Conservation (phyloP, 2,329 filamentous ascomycete genomes). For the Verticillium alfalfae region DNA sequence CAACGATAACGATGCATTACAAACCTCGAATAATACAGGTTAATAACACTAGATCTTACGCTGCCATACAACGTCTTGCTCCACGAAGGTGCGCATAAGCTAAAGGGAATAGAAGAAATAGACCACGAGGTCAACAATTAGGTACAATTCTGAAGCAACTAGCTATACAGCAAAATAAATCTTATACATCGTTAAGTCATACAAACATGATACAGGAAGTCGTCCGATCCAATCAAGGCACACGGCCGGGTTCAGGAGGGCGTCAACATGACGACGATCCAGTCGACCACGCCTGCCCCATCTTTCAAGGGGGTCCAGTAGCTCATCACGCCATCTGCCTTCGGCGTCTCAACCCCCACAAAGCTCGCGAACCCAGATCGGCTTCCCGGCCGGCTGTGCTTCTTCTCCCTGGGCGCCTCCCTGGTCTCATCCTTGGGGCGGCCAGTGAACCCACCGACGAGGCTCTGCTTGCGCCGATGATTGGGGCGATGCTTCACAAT, state of each 20-base stretch:
- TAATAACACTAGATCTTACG: too few species aligned
- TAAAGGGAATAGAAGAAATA: neutral
- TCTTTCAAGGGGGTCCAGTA: conserved; percentile 13
- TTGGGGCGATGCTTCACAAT: conserved; percentile 7
- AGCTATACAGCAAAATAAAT: neutral
- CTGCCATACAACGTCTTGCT: too few species aligned
- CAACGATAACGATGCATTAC: too few species aligned
- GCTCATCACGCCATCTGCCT: conserved; percentile 7
- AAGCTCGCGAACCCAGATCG: conserved; percentile 8
- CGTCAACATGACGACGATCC: conserved; percentile 10
- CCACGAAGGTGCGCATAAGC: too few species aligned
- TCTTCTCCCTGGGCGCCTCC: conserved; percentile 2
- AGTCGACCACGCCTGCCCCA: conserved; percentile 7
- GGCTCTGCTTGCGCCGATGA: conserved; percentile 8
- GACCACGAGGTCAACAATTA: neutral
- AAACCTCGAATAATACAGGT: too few species aligned
- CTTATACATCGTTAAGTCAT: neutral
- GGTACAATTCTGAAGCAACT: neutral
- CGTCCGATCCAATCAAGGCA: neutral
- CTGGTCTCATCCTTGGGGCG: conserved; percentile 5
- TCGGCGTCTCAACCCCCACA: conserved; percentile 4
- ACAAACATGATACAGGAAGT: neutral
- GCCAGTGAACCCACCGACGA: conserved; percentile 2
- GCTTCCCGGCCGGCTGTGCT: conserved; percentile 2
- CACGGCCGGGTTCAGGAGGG: neutral